Base-by-base conservation (phyloP, 495 filamentous ascomycete genomes). In the Lasiosphaeria ovina region DNA sequence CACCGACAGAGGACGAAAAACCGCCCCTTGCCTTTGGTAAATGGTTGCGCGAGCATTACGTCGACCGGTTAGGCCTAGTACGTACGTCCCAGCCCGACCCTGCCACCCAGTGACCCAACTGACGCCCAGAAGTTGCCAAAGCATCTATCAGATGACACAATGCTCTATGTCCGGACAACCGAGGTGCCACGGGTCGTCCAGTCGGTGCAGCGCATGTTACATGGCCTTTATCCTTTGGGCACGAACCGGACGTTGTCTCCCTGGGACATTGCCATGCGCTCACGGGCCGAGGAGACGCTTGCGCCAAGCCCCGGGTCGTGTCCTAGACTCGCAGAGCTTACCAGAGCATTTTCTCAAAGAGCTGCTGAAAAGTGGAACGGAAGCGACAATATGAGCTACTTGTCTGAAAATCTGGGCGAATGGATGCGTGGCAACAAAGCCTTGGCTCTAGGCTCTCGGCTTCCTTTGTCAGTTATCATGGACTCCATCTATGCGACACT, bases 141-240 rank as follows among this genome's bases (percentile, higher is more conserved):
- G 44, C 44, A 47, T 47, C 44, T 3, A 9, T 11, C 7, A 11
- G 44, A 47, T 47, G 44, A 2, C 44, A 47, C 5, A 47, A 47
- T 47, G 2, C 8, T 47, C 44, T 8, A 47, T 47, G 44, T n/a
- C 11, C 44, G 5, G 12, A 47, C 44, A 47, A 47, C 44, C 6
- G 44, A 47, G 44, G 12, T 47, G 12, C 5, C 44, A 5, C 44
- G 44, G 11, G 44, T 47, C 7, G 44, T 47, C 11, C 12, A 47
- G 44, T 47, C 44, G 44, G 44, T 47, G 44, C 44, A 47, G 44
- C 44, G 6, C 12, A 47, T 47, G 4, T 47, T 47, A 14, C 44
- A 47, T 47, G 44, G 44, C 44, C 44, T 47, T 14, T 47, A 47
- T 47, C 44, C 44, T 47, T 47, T n/a, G 44, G 44, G 44, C 4